phyloP scores from a whole-genome alignment of 352 stramenopile genomes.

The Phytopythium cucurbitacearum region DNA sequence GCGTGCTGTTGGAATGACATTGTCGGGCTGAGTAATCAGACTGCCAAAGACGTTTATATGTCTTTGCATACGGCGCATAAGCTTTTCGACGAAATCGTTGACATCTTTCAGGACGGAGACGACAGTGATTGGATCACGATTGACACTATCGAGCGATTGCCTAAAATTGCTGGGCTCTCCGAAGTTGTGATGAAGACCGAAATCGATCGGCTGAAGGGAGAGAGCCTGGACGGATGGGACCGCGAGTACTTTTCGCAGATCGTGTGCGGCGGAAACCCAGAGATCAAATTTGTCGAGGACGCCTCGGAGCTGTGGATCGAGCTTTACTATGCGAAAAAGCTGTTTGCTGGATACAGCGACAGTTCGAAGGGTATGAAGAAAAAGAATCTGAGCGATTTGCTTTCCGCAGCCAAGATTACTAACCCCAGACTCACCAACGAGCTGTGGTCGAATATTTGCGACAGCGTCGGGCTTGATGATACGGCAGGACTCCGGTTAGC shows the following conservation, averaged over 20 bases:
- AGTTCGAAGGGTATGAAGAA: conserved; percentile 31
- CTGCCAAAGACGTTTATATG: conserved; percentile 43
- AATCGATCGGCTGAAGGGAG: conserved; percentile 16
- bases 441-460: conserved; percentile 34
- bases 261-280: conserved; percentile 25
- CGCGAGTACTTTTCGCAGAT: conserved; percentile 34
- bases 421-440: conserved; percentile 38
- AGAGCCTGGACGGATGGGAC: conserved; percentile 22
- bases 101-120: conserved; percentile 38
- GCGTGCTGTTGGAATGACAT: conserved; percentile 50
- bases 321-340: conserved; percentile 43
- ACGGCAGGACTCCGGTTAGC: conserved; percentile 21
- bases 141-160: conserved; percentile 31
- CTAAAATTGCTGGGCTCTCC: conserved; percentile 27
- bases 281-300: conserved; percentile 31
- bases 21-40: conserved; percentile 26
- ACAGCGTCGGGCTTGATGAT: conserved; percentile 29
- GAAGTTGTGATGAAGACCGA: conserved; percentile 17
- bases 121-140: conserved; percentile 20
- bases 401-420: conserved; percentile 29
- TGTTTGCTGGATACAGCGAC: conserved; percentile 36
- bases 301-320: conserved; percentile 39
- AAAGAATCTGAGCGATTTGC: conserved; percentile 35
- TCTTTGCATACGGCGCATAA: conserved; percentile 38
- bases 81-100: conserved; percentile 34